phyloP scores from a whole-genome alignment of 2,329 filamentous ascomycete species.

The Stenocarpella maydis region DNA sequence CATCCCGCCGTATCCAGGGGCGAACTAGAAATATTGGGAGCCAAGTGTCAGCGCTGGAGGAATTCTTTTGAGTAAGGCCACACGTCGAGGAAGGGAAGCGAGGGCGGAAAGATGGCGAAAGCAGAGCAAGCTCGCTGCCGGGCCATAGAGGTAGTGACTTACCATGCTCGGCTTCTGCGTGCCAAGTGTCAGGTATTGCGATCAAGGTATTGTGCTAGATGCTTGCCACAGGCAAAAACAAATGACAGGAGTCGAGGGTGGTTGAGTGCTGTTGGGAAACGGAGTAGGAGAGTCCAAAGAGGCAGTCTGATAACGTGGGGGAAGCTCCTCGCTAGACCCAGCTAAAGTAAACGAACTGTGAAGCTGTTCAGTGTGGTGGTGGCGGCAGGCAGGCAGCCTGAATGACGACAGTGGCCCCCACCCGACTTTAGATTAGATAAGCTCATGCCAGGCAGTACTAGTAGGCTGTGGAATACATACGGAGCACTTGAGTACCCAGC shows the following conservation, averaged over 20 bases:
- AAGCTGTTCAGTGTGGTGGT: background rate
- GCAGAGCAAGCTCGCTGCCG: background rate
- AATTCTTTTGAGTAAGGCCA: background rate
- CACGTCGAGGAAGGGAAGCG: background rate
- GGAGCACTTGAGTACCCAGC: too few species aligned
- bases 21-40: constrained; percentile 40
- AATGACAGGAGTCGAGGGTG: background rate
- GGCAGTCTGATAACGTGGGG: background rate
- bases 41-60: constrained; percentile 24
- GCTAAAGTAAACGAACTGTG: background rate
- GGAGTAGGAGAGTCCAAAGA: background rate
- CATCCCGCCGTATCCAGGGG: constrained; percentile 52
- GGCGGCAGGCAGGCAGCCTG: constrained; percentile 29
- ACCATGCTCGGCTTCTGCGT: constrained; percentile 37
- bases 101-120: background rate
- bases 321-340: background rate
- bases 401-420: constrained; percentile 32
- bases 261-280: background rate
- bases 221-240: background rate
- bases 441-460: background rate
- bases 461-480: too few species aligned
- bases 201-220: background rate
- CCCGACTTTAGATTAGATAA: constrained; percentile 10
- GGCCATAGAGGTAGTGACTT: constrained; percentile 4
- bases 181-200: background rate